Evolutionary conservation across 495 filamentous ascomycete genomes (phyloP).

Genomic region (Haplographium delicatum): DNA sequence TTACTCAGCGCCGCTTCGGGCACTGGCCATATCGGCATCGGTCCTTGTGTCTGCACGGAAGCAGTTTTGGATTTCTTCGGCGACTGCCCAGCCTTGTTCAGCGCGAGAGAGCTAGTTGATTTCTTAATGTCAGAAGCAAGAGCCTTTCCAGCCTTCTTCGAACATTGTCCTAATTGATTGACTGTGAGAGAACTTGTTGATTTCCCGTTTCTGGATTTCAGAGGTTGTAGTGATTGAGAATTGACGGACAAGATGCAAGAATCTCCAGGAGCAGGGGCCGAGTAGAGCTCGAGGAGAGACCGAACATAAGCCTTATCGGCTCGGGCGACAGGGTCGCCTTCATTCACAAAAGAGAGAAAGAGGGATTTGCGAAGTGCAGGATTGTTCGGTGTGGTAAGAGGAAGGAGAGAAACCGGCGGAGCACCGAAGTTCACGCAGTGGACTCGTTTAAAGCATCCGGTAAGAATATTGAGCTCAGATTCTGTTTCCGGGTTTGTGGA

Average conservation of each 20-base stretch:
- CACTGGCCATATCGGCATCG: constrained; percentile 47
- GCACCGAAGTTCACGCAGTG: constrained; percentile 82
- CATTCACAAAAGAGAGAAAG: constrained; percentile 75
- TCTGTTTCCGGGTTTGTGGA: constrained; percentile 43
- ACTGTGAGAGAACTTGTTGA: constrained; percentile 15
- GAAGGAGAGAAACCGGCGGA: constrained; percentile 67
- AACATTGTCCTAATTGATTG: too few species aligned
- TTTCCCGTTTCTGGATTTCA: constrained; percentile 5
- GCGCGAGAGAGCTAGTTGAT: constrained; percentile 3
- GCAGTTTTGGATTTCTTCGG: constrained; percentile 11
- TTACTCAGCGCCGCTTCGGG: constrained; percentile 57
- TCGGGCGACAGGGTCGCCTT: constrained; percentile 74
- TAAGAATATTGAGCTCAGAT: constrained; percentile 63
- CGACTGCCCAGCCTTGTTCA: constrained; percentile 7
- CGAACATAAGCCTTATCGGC: constrained; percentile 70
- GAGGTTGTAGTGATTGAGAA: constrained; percentile 6
- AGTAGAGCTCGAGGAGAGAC: constrained; percentile 65
- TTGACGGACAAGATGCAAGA: constrained; percentile 5
- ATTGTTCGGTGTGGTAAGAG: constrained; percentile 52
- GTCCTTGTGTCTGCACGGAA: constrained; percentile 1
- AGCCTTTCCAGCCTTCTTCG: too few species aligned
- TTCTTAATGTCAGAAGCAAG: too few species aligned
- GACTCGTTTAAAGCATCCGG: constrained; percentile 64
- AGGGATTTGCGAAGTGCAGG: constrained; percentile 51
- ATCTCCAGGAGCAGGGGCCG: constrained; percentile 50